Evolutionary conservation across 306 rosid species (phyloP).

Genomic region (Quercus agrifolia): DNA sequence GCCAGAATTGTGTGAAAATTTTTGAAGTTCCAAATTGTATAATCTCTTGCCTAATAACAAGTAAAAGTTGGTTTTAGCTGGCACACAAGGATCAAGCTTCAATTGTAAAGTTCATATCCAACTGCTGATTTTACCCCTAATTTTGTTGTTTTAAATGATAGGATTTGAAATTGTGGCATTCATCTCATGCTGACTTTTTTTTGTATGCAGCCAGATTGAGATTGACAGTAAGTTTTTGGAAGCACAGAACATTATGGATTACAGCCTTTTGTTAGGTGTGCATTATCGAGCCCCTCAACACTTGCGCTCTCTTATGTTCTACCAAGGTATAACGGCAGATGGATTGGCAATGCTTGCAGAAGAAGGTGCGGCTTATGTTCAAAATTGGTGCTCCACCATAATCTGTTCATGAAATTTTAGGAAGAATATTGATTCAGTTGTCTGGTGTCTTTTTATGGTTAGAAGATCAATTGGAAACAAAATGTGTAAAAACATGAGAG

Average conservation of each 20-base stretch:
- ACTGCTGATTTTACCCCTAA: neutral
- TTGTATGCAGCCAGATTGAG: slow-evolving; percentile 73
- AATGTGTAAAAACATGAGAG: neutral
- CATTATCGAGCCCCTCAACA: slow-evolving; percentile 97
- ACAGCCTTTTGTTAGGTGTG: slow-evolving; percentile 94
- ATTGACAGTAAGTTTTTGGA: slow-evolving; percentile 88
- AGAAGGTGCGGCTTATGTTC: slow-evolving; percentile 57
- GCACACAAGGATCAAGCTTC: neutral
- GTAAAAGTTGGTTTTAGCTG: slow-evolving; percentile 3
- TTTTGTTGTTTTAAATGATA: neutral
- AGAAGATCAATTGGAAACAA: neutral
- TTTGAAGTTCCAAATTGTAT: neutral
- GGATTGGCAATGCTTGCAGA: slow-evolving; percentile 85
- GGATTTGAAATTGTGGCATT: neutral
- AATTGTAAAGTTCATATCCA: neutral
- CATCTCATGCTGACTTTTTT: neutral
- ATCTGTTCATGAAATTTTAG: slow-evolving; percentile 5
- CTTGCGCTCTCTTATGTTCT: slow-evolving; percentile 43
- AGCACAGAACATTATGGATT: slow-evolving; percentile 91
- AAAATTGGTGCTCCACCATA: slow-evolving; percentile 1
- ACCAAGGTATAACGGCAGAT: slow-evolving; percentile 48
- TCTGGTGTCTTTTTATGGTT: neutral
- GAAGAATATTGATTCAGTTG: neutral
- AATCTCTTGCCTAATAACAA: slow-evolving; percentile 8
- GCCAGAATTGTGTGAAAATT: neutral